phyloP scores from a whole-genome alignment of 805 yeast species.

The Scheffersomyces spartinae region DNA sequence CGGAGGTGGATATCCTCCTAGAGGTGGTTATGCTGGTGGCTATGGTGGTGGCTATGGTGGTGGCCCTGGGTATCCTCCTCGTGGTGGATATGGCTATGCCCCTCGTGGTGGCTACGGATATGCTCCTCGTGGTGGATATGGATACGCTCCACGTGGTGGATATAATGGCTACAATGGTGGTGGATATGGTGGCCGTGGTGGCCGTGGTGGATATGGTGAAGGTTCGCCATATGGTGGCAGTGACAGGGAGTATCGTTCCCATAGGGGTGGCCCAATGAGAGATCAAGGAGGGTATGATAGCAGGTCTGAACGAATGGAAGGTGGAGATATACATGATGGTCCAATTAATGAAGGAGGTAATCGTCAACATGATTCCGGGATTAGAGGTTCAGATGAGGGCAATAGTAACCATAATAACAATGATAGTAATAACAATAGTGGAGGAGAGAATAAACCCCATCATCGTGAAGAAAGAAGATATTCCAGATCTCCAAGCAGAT shows the following conservation, averaged over 20 bases:
- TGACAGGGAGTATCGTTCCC: conserved; percentile 6
- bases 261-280: conserved; percentile 9
- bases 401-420: conserved; percentile 1
- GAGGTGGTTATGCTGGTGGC: conserved; percentile 13
- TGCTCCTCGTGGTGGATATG: conserved; percentile 8
- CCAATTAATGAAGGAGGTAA: conserved; percentile 4
- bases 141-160: conserved; percentile 2
- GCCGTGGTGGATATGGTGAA: conserved; percentile 7
- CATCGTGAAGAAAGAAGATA: conserved; percentile 5
- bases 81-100: conserved; percentile 7
- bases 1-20: conserved; percentile 14
- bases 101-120: conserved; percentile 5
- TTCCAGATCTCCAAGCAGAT: conserved; percentile 25
- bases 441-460: background rate
- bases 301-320: conserved; percentile 3
- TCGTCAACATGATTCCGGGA: background rate
- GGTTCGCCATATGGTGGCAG: conserved; percentile 10
- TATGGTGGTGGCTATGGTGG: conserved; percentile 13
- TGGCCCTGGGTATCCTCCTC: too few species aligned
- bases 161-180: conserved; percentile 6
- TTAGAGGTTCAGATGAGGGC: conserved; percentile 4
- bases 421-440: conserved; percentile 8
- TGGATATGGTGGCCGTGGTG: conserved; percentile 4
- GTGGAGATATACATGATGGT: conserved; percentile 7
- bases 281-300: conserved; percentile 6